These are phyloP conservation scores for Hansenula sp. DNA, from an alignment of 1,139 yeast species.

Conservation along the genomic window DNA sequence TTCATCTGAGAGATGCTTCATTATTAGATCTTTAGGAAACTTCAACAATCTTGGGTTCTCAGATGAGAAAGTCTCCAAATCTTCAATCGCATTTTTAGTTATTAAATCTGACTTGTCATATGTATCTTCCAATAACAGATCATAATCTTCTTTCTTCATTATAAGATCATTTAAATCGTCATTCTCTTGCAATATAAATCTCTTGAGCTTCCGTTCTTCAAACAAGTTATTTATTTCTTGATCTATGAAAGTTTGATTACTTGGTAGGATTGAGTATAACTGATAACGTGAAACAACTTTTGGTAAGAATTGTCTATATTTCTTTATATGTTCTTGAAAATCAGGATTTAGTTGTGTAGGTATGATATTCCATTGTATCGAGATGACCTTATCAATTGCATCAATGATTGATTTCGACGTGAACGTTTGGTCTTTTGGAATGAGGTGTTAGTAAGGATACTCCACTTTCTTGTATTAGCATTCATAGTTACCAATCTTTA, in stretches of 20 bases:
- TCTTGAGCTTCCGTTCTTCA: constrained; percentile 26
- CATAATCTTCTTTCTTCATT: constrained; percentile 30
- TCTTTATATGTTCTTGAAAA: constrained; percentile 14
- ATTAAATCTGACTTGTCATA: background rate
- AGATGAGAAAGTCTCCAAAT: constrained; percentile 24
- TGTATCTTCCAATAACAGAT: constrained; percentile 10
- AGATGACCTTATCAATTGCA: constrained; percentile 3
- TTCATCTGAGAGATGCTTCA: constrained; percentile 20
- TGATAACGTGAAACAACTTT: constrained; percentile 34
- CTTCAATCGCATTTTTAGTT: constrained; percentile 3
- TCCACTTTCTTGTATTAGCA: too few relatives aligned
- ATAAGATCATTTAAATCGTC: constrained; percentile 34
- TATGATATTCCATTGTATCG: constrained; percentile 11
- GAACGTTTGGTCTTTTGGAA: background rate
- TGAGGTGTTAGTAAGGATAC: too few relatives aligned
- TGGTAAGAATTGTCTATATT: constrained; percentile 26
- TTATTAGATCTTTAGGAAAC: background rate
- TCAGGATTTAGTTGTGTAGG: constrained; percentile 10
- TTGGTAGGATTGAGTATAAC: constrained; percentile 36
- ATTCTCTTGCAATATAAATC: constrained; percentile 29
- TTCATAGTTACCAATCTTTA: background rate
- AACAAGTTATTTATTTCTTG: constrained; percentile 29
- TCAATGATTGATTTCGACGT: background rate
- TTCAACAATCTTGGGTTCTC: background rate
- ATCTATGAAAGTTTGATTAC: constrained; percentile 40